phyloP scores from a whole-genome alignment of 2,329 filamentous ascomycete genomes.

The Phaeosphaeriaceae sp. region DNA sequence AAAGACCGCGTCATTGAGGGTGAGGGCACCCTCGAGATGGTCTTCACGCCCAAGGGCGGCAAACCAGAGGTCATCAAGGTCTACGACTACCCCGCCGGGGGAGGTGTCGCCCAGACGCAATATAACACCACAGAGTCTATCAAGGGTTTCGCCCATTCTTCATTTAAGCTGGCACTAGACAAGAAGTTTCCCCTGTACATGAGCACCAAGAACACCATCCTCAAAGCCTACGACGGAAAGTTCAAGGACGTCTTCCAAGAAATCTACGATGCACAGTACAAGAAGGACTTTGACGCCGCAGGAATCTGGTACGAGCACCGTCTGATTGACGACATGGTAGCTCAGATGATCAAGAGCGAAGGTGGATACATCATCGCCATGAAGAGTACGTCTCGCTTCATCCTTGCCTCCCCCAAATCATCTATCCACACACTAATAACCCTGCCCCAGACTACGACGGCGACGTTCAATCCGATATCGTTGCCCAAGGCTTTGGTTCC shows the following conservation, averaged over 20 bases:
- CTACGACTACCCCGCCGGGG: conserved; percentile 84
- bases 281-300: conserved; percentile 86
- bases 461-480: conserved; percentile 97
- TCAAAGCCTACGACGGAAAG: conserved; percentile 97
- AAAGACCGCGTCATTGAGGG: conserved; percentile 87
- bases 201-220: conserved; percentile 99
- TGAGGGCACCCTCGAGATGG: conserved; percentile 89
- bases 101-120: conserved; percentile 90
- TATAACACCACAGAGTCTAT: conserved; percentile 99
- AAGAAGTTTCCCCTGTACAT: conserved; percentile 96
- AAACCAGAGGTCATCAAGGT: conserved; percentile 87
- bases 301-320: conserved; percentile 99
- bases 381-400: conserved; percentile 72
- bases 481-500: conserved; percentile 97
- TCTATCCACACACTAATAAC: conserved; percentile 15
- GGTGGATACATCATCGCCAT: conserved; percentile 97
- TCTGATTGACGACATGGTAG: conserved; percentile 99
- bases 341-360: conserved; percentile 99
- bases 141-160: conserved; percentile 90
- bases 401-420: not conserved
- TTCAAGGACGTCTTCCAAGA: conserved; percentile 99
- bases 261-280: conserved; percentile 87
- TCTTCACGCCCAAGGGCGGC: conserved; percentile 84
- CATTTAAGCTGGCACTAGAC: conserved; percentile 90
- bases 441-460: conserved; percentile 85